Conservation (phyloP, 768 basidiomycete genomes). For the Amanita subjunquillea region DNA sequence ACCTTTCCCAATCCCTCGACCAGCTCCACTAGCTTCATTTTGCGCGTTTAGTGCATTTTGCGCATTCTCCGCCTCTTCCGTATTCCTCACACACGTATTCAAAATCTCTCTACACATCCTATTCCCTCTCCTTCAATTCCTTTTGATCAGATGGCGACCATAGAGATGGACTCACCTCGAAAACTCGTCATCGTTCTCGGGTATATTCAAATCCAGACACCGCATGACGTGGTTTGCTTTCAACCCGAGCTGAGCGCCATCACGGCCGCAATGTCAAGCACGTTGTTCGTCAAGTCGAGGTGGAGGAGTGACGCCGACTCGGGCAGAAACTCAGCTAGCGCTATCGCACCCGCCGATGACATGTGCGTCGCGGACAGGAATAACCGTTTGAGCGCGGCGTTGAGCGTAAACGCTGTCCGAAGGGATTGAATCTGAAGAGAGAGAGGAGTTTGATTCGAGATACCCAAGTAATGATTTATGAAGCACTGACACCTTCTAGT, state of each 20-base stretch:
- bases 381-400: conserved; percentile 82
- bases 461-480: no score
- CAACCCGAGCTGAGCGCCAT: conserved; percentile 85
- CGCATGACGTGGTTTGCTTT: conserved; percentile 80
- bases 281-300: conserved; percentile 81
- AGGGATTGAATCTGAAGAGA: conserved; percentile 66
- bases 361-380: conserved; percentile 83
- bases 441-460: background rate
- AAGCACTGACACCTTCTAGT: conserved; percentile 72
- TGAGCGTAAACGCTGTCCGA: conserved; percentile 87
- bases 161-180: conserved; percentile 36
- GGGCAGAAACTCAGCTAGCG: conserved; percentile 92
- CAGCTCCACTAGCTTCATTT: conserved; percentile 20
- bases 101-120: conserved; percentile 85
- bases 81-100: conserved; percentile 86
- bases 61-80: conserved; percentile 55
- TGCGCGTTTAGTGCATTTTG: conserved; percentile 8
- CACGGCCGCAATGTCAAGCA: conserved; percentile 80
- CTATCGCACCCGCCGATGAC: conserved; percentile 80
- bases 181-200: conserved; percentile 74
- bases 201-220: conserved; percentile 89
- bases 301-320: conserved; percentile 83
- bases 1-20: conserved; percentile 52
- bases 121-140: background rate
- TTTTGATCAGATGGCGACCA: background rate